Base-by-base conservation (phyloP, 139 green algal genomes). In the Parachlorella kessleri region DNA sequence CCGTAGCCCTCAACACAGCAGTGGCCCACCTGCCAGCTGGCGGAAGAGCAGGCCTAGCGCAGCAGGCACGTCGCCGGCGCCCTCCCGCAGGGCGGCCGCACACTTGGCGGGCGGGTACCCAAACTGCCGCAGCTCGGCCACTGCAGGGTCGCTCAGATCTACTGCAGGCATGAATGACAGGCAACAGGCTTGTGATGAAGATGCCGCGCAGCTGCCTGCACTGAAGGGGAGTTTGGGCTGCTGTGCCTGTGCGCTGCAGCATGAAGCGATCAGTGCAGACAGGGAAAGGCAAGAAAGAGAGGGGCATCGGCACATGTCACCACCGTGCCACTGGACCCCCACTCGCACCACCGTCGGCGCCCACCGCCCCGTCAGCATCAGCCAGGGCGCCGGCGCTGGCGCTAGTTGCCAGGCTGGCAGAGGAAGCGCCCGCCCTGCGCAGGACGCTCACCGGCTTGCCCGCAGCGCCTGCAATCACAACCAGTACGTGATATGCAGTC, bases 371-470 rank as follows among this genome's bases (percentile, higher is more conserved):
- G 33, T 26, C 69, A 59, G n/a, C 37, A 48, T 59, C 48, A 59
- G 48, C 14, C 14, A 59, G 48, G 48, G 48, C 21, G 48, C 48
- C 48, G 14, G 35, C 35, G 24, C 28, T 37, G 64, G 28, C 36
- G 66, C 36, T 72, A 21, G 36, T 14, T 18, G 36, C 66, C 66
- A 72, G 66, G 66, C 66, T 41, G 66, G 66, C 36, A 21, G 66
- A n/a, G 18, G 66, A 24, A 18, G 42, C 38, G 54, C 55, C 69
- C 33, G 14, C 59, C 1, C 42, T 72, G 26, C 72, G 64, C 3
- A 88, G 67, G 36, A 91, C 69, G 26, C 66, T 71, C 3, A 88
- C 70, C 1, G 86, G 85, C 75, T 82, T 86, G 37, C 85, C 85
- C 9, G 78, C 76, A 1, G 87, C 87, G 41, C 85, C 84, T 88